A percentile compares a stretch with the other conserved stretches of the same genome.
These are phyloP conservation scores for Serendipita indica DNA, from an alignment of 768 basidiomycete species.

Conservation along the genomic window DNA sequence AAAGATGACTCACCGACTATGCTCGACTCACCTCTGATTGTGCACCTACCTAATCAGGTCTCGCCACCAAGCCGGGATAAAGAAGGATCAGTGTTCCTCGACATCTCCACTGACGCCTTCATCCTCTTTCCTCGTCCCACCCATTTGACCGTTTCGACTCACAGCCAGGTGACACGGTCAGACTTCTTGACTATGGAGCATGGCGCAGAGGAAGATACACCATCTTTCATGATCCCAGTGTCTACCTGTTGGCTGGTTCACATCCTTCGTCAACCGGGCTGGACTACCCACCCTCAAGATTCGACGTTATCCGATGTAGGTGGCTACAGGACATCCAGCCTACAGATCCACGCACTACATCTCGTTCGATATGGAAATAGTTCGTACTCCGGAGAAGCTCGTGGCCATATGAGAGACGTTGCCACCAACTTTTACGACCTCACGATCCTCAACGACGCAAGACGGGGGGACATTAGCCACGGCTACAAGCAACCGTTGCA, in stretches of 20 bases:
- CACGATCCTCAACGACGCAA: not conserved
- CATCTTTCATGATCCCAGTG: not conserved
- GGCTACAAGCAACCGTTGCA: not conserved
- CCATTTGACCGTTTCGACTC: not conserved
- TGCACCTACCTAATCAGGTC: not conserved
- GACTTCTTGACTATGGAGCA: not conserved
- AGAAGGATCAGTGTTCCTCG: not conserved
- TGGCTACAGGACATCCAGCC: no score
- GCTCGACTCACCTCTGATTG: not conserved
- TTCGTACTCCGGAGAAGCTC: not conserved
- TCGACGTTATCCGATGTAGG: not conserved
- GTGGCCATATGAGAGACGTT: not conserved
- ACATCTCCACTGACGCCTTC: not conserved
- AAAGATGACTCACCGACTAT: not conserved
- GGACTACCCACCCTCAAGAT: not conserved
- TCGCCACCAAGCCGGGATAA: not conserved
- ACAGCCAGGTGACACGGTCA: not conserved
- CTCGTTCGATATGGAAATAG: not conserved
- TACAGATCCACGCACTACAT: slow-evolving; percentile 7
- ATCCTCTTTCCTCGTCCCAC: slow-evolving; percentile 1
- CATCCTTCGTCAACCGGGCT: not conserved
- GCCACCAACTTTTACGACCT: slow-evolving; percentile 3
- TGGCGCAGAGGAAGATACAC: not conserved
- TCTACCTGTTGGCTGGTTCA: slow-evolving; percentile 1
- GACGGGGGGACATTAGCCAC: not conserved